Percentiles rank a stretch among this genome's conserved stretches.
Evolutionary conservation across 1,284 basidiomycete genomes (phyloP).

Genomic region (Apiotrichum siamense): DNA sequence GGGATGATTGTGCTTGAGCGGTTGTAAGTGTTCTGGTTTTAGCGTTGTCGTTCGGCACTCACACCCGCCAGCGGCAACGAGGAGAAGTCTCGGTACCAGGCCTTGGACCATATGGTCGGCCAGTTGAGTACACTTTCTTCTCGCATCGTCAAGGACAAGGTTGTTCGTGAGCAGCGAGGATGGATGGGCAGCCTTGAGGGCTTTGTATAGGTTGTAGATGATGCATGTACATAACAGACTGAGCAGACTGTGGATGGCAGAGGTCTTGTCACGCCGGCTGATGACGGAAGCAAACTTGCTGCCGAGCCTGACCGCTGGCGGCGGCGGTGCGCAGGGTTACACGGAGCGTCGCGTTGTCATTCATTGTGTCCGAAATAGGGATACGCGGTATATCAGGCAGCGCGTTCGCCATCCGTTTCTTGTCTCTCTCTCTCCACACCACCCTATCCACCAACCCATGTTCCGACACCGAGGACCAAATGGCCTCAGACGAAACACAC

Average conservation of each 20-base stretch:
- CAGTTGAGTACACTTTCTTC: slow-evolving; percentile 54
- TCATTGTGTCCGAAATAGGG: not conserved
- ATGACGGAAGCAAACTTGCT: not conserved
- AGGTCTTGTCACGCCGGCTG: not conserved
- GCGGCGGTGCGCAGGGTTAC: not conserved
- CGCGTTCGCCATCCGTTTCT: not conserved
- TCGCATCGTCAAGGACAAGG: slow-evolving; percentile 30
- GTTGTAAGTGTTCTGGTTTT: slow-evolving; percentile 55
- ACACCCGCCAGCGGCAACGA: slow-evolving; percentile 60
- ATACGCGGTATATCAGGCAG: not conserved
- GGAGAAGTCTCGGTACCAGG: slow-evolving; percentile 73
- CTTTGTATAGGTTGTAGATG: slow-evolving; percentile 18
- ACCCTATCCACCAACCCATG: not conserved
- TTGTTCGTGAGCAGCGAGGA: slow-evolving; percentile 16
- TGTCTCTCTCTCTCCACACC: not conserved
- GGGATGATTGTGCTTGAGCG: slow-evolving; percentile 84
- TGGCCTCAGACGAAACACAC: slow-evolving; percentile 1
- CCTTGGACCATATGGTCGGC: slow-evolving; percentile 72
- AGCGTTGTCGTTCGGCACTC: not conserved
- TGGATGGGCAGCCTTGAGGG: slow-evolving; percentile 18
- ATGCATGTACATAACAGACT: slow-evolving; percentile 2
- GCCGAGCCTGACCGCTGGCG: not conserved
- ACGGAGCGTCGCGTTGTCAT: not conserved
- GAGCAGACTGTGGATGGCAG: not conserved
- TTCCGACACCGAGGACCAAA: not conserved